Evolutionary conservation across 371 early-diverging fungal species (phyloP).

Genomic region (Capillidium rhysosporum): DNA sequence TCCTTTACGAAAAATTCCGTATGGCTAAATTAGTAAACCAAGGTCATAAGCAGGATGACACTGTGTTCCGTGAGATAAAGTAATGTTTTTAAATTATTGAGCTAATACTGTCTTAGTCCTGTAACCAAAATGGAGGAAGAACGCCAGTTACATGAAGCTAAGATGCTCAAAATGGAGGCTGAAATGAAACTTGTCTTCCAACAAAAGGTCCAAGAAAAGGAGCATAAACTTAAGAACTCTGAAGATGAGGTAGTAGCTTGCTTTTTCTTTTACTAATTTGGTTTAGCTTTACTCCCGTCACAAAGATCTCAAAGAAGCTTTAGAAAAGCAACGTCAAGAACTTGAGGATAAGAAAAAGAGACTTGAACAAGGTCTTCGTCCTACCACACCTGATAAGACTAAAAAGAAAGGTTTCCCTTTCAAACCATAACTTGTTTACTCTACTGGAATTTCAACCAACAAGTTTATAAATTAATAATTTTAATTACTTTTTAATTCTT

Average conservation of each 20-base stretch:
- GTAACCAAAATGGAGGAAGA: constrained; percentile 85
- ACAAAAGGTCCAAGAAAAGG: constrained; percentile 95
- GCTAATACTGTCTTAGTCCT: constrained; percentile 24
- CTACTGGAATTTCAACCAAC: too few species aligned
- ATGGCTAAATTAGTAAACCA: constrained; percentile 63
- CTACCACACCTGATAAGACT: constrained; percentile 65
- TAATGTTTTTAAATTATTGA: constrained; percentile 9
- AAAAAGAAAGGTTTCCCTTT: constrained; percentile 58
- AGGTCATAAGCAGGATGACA: constrained; percentile 61
- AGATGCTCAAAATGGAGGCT: constrained; percentile 92
- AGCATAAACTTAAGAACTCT: constrained; percentile 83
- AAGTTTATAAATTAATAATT: too few species aligned
- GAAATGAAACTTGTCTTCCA: constrained; percentile 96
- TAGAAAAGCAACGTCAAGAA: constrained; percentile 82
- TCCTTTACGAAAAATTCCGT: constrained; percentile 79
- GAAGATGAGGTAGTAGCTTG: constrained; percentile 74
- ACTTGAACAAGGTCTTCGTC: constrained; percentile 52
- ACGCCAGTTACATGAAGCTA: constrained; percentile 75
- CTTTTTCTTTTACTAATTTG: background rate
- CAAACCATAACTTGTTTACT: background rate
- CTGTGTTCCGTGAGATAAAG: constrained; percentile 67
- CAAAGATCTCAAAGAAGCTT: constrained; percentile 89
- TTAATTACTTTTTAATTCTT: too few species aligned
- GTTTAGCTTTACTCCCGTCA: constrained; percentile 71
- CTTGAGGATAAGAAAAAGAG: constrained; percentile 86